Base-by-base conservation (phyloP, 2,329 filamentous ascomycete genomes). In the Venturia pyrina region DNA sequence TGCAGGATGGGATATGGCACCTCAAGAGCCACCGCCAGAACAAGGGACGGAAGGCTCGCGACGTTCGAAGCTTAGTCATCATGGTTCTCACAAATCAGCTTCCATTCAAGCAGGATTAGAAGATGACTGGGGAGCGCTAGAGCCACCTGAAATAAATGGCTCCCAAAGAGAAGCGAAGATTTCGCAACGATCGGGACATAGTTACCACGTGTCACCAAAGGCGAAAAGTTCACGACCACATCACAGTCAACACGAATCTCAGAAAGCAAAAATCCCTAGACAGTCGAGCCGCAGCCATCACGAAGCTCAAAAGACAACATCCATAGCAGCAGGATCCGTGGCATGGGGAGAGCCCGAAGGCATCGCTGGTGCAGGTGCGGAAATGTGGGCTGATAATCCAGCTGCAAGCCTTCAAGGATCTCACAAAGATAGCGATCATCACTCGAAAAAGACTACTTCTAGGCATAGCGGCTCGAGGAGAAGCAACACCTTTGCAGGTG, bases 381-480 rank as follows among this genome's bases (percentile, higher is more conserved):
- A 62, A 11, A 43, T 43, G 24, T 62, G 60, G 60, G 60, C 21
- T 17, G 40, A 44, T 17, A 34, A 46, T 59, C 53, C 53, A 37
- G 28, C 53, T 10, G 19, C 53, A 59, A 59, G 53, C 34, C 8
- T 43, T 11, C 40, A 62, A 44, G 37, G 5, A 19, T 43, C 60
- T 44, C 60, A 43, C 19, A 34, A 44, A 28, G n/a, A 19, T 44
- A 28, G 60, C 40, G 40, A 24, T 24, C 40, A n/a, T 28, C 37
- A 13, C 4, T 34, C 40, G 10, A 40, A 32, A 15, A 62, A 48
- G 60, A 62, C 40, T 62, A 24, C 6, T 44, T 62, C 60, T 10
- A 62, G 24, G 37, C n/a, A 62, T 10, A 62, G 60, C 28, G n/a
- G 60, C 24, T 62, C 60, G n/a, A 28, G 40, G n/a, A 62, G 60